Evolutionary conservation across 2,329 filamentous ascomycete genomes (phyloP).

Genomic region (Aspergillus neotritici): DNA sequence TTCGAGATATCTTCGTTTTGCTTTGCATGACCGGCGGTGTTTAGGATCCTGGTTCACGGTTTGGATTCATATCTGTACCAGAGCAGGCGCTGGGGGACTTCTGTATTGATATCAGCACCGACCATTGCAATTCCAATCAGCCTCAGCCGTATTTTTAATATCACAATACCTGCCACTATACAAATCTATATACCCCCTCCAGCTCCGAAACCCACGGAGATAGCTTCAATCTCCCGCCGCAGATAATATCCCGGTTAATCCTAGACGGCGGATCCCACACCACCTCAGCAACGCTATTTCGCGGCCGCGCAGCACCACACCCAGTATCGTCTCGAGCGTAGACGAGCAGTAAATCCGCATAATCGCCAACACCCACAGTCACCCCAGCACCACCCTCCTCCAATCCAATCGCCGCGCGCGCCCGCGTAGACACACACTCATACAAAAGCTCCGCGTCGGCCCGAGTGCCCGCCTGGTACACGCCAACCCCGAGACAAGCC

Average conservation of each 20-base stretch:
- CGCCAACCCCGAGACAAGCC: constrained; percentile 57
- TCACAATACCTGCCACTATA: background rate
- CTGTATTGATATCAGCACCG: background rate
- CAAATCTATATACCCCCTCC: constrained; percentile 2
- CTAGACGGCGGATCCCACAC: constrained; percentile 34
- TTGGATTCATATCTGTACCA: no score
- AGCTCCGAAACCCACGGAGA: constrained; percentile 1
- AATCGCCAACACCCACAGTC: constrained; percentile 7
- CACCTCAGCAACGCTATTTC: constrained; percentile 30
- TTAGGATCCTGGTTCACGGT: no score
- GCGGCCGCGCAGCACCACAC: constrained; percentile 21
- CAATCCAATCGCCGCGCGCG: constrained; percentile 34
- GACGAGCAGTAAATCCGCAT: constrained; percentile 21
- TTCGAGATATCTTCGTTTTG: no score
- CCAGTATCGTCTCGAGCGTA: constrained; percentile 28
- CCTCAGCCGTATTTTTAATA: background rate
- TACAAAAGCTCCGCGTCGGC: constrained; percentile 55
- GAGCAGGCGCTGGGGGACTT: no score
- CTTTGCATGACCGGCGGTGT: no score
- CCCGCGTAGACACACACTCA: constrained; percentile 46
- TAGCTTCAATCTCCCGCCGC: constrained; percentile 15
- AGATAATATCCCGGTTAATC: constrained; percentile 23
- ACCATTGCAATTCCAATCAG: background rate
- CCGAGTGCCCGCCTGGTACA: constrained; percentile 63
- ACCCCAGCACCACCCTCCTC: background rate